Conservation (phyloP, 2,329 filamentous ascomycete genomes). For the Pestalotiopsis sp. region DNA sequence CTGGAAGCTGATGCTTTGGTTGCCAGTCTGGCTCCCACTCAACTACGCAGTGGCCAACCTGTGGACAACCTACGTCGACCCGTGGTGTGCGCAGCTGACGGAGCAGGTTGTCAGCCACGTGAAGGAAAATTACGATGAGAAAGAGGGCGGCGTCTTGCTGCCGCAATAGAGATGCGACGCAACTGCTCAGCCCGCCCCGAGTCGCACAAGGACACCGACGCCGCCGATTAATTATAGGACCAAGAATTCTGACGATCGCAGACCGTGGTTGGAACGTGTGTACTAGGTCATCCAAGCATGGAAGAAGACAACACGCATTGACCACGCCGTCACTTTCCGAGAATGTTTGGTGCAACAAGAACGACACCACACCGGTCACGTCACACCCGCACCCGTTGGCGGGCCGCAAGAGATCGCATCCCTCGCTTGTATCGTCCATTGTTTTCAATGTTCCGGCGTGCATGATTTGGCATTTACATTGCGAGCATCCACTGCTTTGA, state of each 20-base stretch:
- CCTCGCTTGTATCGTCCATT: background rate
- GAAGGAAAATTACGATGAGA: slow-evolving; percentile 34
- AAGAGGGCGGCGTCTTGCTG: slow-evolving; percentile 30
- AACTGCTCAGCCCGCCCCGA: background rate
- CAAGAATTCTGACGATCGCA: background rate
- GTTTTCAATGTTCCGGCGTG: background rate
- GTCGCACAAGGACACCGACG: background rate
- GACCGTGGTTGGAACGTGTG: background rate
- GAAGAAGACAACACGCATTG: background rate
- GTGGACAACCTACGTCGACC: slow-evolving; percentile 59
- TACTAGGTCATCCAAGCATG: slow-evolving; percentile 1
- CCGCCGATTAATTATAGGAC: background rate
- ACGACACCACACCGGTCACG: background rate
- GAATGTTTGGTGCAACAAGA: background rate
- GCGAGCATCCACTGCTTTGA: background rate
- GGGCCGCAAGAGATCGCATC: background rate
- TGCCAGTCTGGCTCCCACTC: slow-evolving; percentile 49
- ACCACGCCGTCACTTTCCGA: background rate
- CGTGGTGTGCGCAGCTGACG: slow-evolving; percentile 48
- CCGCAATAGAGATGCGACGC: slow-evolving; percentile 27
- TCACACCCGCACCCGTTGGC: background rate
- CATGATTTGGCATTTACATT: background rate
- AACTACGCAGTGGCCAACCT: slow-evolving; percentile 48
- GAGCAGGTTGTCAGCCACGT: slow-evolving; percentile 37
- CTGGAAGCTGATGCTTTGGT: slow-evolving; percentile 37